Percentiles rank a stretch among this genome's conserved stretches.
phyloP scores from a whole-genome alignment of 805 yeast genomes.

The Myxozyma mucilagina region DNA sequence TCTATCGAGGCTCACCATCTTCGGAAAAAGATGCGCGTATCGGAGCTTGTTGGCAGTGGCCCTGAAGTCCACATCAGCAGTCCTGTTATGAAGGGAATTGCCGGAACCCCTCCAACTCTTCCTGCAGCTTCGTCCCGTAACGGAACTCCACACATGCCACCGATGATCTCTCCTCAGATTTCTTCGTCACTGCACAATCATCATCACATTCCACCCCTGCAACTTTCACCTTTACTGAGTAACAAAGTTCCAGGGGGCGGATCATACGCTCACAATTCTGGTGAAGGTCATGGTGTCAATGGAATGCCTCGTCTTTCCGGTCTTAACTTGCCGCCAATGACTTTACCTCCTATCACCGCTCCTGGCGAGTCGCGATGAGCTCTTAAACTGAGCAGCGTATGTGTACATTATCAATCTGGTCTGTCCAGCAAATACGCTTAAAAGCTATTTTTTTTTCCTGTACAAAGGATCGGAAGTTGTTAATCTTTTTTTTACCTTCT shows the following conservation, averaged over 20 bases:
- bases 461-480: background rate
- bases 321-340: conserved; percentile 15
- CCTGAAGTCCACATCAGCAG: conserved; percentile 2
- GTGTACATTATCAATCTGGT: background rate
- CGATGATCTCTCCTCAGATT: conserved; percentile 15
- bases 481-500: background rate
- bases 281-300: conserved; percentile 1
- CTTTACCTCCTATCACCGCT: conserved; percentile 18
- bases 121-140: conserved; percentile 10
- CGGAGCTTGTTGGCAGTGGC: conserved; percentile 19
- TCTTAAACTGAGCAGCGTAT: background rate
- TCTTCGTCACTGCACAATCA: background rate
- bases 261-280: background rate
- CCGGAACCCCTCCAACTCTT: conserved; percentile 12
- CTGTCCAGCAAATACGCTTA: background rate
- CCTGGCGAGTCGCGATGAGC: conserved; percentile 12
- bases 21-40: conserved; percentile 28
- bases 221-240: conserved; percentile 16
- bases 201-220: conserved; percentile 25
- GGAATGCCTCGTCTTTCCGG: background rate
- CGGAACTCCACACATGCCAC: conserved; percentile 14
- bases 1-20: conserved; percentile 12
- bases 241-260: background rate
- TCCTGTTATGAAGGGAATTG: background rate
- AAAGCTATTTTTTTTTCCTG: background rate